Conservation (phyloP, 1,139 yeast species). For the Suhomyces coccinellae region DNA sequence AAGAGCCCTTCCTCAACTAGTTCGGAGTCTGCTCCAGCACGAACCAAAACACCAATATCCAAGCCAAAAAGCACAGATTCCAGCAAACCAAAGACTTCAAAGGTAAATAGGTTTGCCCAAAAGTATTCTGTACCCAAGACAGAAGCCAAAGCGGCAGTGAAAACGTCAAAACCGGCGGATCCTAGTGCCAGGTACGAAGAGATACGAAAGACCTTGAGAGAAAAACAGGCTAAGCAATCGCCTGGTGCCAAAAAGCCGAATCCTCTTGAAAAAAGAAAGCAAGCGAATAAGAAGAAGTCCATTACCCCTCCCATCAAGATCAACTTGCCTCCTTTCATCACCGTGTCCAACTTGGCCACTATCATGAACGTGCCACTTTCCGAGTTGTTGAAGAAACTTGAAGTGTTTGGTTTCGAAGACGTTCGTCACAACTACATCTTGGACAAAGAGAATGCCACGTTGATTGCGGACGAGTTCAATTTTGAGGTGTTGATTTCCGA, state of each 20-base stretch:
- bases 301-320: constrained; percentile 33
- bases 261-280: neutral
- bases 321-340: constrained; percentile 68
- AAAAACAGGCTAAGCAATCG: constrained; percentile 16
- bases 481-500: constrained; percentile 64
- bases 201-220: constrained; percentile 16
- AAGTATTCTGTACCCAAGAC: constrained; percentile 16
- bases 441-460: constrained; percentile 80
- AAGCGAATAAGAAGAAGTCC: constrained; percentile 17
- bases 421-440: constrained; percentile 75
- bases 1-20: constrained; percentile 1
- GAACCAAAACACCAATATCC: neutral
- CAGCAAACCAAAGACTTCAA: constrained; percentile 1
- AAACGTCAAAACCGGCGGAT: constrained; percentile 10
- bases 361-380: constrained; percentile 65
- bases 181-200: constrained; percentile 20
- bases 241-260: neutral
- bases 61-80: neutral
- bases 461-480: constrained; percentile 88
- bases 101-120: constrained; percentile 32
- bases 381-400: constrained; percentile 57
- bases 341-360: constrained; percentile 75
- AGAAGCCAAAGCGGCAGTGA: constrained; percentile 3
- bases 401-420: constrained; percentile 73
- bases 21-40: neutral